Base-by-base conservation (phyloP, 164 flowering plant genomes). In the Tinospora cordifolia region DNA sequence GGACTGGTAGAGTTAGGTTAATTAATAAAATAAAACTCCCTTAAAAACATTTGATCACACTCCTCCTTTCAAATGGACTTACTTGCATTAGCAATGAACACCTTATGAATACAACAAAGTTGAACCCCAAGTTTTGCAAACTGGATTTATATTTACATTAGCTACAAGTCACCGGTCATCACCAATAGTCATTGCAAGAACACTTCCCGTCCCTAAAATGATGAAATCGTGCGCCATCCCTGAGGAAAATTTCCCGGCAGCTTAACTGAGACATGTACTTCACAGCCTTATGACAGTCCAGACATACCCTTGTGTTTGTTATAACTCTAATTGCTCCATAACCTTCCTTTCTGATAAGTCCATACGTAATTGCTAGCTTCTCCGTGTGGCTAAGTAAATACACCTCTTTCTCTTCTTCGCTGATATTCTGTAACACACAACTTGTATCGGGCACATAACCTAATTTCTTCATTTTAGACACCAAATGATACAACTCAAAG, bases 291-390 rank as follows among this genome's bases (percentile, higher is more conserved):
- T 89, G 94, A 73, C 91, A 86, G 69, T 89, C 91, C 0, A 81
- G 72, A 76, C 91, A 89, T 17, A 82, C 70, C 69, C 87, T 81
- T 7, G 87, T 76, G 75, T 84, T 89, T 78, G 82, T 84, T 22
- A 86, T 78, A 71, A 87, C 89, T 76, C 90, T 78, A 34, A 86
- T 72, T 0, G 89, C 83, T 17, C 66, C 63, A 36, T 59, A 13
- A 15, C 67, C 69, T 60, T 67, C 80, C 8, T 68, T 77, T 69
- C 76, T 83, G 57, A 89, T 82, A 66, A 89, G 76, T 64, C 87
- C 90, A 68, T 81, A 86, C 8, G 91, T 79, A 39, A 89, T 82
- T 44, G 91, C 94, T 66, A 85, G 47, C 70, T 87, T 89, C 80
- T 89, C 94, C 17, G 86, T 79, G 73, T 88, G 93, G 67, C 82